These are phyloP conservation scores for Alternaria triticimaculans DNA, from an alignment of 2,329 filamentous ascomycete genomes.

Conservation along the genomic window DNA sequence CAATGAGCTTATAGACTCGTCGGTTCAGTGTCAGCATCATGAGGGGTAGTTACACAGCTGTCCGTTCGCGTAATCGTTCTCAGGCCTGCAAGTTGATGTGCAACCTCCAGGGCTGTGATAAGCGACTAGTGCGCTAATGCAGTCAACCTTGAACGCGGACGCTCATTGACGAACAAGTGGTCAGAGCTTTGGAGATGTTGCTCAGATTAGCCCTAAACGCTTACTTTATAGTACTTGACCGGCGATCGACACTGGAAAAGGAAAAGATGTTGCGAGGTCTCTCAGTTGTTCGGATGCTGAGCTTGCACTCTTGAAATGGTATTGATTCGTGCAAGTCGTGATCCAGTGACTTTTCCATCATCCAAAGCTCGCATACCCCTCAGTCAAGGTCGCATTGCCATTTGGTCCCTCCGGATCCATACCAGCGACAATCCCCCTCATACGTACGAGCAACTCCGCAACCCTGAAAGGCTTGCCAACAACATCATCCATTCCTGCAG, in stretches of 20 bases:
- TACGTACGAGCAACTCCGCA: slow-evolving; percentile 31
- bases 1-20: background rate
- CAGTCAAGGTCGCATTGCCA: background rate
- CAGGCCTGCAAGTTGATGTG: background rate
- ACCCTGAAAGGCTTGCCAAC: slow-evolving; percentile 76
- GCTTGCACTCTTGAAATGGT: background rate
- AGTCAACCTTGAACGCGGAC: background rate
- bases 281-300: background rate
- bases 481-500: slow-evolving; percentile 56
- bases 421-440: slow-evolving; percentile 21
- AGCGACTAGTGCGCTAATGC: background rate
- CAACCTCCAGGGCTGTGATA: background rate
- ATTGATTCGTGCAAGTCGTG: background rate
- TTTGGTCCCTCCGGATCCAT: background rate
- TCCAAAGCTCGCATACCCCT: background rate
- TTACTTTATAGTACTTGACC: background rate
- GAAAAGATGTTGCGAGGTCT: background rate
- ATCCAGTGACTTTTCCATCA: background rate
- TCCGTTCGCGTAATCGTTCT: background rate
- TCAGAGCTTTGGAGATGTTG: background rate
- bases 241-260: background rate
- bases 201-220: background rate
- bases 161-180: background rate
- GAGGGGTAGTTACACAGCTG: background rate
- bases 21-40: background rate